Percentiles rank a stretch among this genome's conserved stretches.
Conservation (phyloP, 2,329 filamentous ascomycete genomes). For the Microcyclospora pomicola region DNA sequence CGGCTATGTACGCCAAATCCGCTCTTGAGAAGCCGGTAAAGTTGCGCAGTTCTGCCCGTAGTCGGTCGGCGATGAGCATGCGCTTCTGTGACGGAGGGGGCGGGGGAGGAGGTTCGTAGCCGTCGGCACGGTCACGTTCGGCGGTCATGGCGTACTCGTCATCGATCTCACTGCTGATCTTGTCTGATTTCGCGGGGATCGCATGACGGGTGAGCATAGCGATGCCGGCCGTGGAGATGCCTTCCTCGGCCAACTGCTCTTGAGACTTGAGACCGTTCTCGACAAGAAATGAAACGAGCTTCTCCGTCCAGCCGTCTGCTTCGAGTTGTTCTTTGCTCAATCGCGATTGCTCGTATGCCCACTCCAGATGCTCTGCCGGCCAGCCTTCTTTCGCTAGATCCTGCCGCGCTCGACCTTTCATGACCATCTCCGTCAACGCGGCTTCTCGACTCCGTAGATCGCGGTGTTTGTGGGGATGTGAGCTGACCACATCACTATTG, state of each 20-base stretch:
- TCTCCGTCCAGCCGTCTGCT: slow-evolving; percentile 13
- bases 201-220: slow-evolving; percentile 6
- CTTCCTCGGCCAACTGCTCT: slow-evolving; percentile 7
- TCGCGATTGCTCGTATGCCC: slow-evolving; percentile 10
- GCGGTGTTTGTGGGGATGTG: slow-evolving; percentile 13
- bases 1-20: not conserved
- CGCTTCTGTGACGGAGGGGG: not conserved
- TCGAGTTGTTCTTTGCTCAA: slow-evolving; percentile 13
- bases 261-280: slow-evolving; percentile 5
- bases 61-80: not conserved
- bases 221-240: slow-evolving; percentile 7
- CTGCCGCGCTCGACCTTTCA: slow-evolving; percentile 7
- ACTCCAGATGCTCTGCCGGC: slow-evolving; percentile 13
- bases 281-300: slow-evolving; percentile 10
- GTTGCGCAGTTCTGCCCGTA: slow-evolving; percentile 3
- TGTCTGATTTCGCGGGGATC: not conserved
- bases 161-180: not conserved
- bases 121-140: not conserved
- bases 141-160: not conserved
- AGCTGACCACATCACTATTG: slow-evolving; percentile 17
- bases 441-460: slow-evolving; percentile 13
- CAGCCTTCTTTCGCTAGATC: slow-evolving; percentile 11
- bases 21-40: slow-evolving; percentile 4
- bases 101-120: too few species aligned
- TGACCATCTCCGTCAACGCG: slow-evolving; percentile 15